Evolutionary conservation across 306 rosid species (phyloP).

Genomic region (Citrullus mucosospermus): DNA sequence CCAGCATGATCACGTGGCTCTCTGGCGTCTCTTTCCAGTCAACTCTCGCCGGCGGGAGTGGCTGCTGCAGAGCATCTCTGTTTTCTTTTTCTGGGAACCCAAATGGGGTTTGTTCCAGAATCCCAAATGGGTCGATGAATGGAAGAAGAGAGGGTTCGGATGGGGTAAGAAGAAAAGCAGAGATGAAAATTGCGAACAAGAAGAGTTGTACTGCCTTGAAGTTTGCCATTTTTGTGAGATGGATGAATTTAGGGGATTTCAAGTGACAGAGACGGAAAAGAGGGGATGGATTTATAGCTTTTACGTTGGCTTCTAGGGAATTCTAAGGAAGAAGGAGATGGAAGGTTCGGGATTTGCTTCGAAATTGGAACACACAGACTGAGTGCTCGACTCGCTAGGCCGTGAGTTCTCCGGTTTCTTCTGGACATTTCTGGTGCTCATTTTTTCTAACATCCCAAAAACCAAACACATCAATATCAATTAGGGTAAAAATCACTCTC

Average conservation of each 20-base stretch:
- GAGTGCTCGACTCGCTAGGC: background rate
- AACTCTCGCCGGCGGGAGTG: conserved; percentile 32
- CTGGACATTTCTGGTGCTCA: background rate
- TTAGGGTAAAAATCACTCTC: too few relatives aligned
- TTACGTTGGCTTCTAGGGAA: background rate
- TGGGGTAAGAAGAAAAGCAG: conserved; percentile 15
- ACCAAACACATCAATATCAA: too few relatives aligned
- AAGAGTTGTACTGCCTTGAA: background rate
- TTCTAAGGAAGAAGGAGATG: background rate
- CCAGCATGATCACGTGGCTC: conserved; percentile 44
- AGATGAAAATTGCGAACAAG: background rate
- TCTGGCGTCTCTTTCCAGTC: conserved; percentile 71
- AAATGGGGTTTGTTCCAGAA: conserved; percentile 43
- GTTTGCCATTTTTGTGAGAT: background rate
- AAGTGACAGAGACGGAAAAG: background rate
- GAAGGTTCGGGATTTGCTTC: background rate
- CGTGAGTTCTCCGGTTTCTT: background rate
- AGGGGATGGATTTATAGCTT: background rate
- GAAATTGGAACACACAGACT: background rate
- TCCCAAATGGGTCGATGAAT: conserved; percentile 28
- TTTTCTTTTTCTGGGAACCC: conserved; percentile 20
- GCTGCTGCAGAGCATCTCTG: conserved; percentile 12
- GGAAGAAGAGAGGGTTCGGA: conserved; percentile 39
- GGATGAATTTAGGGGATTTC: background rate
- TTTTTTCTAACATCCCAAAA: background rate